Evolutionary conservation across 768 basidiomycete species (phyloP).

Genomic region (Leccinum longicurvipes): DNA sequence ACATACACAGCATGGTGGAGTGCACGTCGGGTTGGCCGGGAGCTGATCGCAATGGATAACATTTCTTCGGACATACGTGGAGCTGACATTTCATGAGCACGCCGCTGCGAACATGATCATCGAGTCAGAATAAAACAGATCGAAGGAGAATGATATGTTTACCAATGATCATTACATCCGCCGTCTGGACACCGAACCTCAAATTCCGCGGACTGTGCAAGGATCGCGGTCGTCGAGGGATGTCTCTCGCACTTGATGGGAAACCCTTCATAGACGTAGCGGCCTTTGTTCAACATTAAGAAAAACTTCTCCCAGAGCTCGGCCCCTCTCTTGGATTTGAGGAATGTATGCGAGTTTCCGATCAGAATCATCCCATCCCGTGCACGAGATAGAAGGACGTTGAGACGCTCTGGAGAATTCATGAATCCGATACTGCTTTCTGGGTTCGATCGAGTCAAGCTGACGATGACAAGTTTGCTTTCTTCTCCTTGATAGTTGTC

Average conservation of each 20-base stretch:
- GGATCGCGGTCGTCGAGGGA: constrained; percentile 34
- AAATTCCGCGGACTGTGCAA: constrained; percentile 47
- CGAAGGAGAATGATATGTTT: constrained; percentile 11
- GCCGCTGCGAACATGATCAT: constrained; percentile 8
- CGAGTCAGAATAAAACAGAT: background rate
- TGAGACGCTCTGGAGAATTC: constrained; percentile 64
- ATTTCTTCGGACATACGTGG: constrained; percentile 59
- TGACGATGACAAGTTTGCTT: constrained; percentile 62
- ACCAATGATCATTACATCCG: constrained; percentile 63
- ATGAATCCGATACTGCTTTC: constrained; percentile 66
- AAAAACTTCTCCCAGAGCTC: constrained; percentile 53
- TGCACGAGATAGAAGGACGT: constrained; percentile 71
- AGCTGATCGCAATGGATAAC: constrained; percentile 53
- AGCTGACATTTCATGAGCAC: constrained; percentile 12
- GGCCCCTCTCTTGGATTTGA: constrained; percentile 48
- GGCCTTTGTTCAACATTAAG: constrained; percentile 35
- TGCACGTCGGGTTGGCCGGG: constrained; percentile 34
- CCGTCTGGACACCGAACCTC: constrained; percentile 57
- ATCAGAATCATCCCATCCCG: constrained; percentile 64
- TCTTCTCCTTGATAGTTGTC: constrained; percentile 82
- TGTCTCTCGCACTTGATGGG: constrained; percentile 60
- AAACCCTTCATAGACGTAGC: constrained; percentile 57
- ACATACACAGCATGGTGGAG: constrained; percentile 34
- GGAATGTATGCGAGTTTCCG: constrained; percentile 63
- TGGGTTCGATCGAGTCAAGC: constrained; percentile 59